A percentile compares a stretch with the other conserved stretches of the same genome.
Conservation (phyloP, 164 flowering plant genomes). For the Malania oleifera region DNA sequence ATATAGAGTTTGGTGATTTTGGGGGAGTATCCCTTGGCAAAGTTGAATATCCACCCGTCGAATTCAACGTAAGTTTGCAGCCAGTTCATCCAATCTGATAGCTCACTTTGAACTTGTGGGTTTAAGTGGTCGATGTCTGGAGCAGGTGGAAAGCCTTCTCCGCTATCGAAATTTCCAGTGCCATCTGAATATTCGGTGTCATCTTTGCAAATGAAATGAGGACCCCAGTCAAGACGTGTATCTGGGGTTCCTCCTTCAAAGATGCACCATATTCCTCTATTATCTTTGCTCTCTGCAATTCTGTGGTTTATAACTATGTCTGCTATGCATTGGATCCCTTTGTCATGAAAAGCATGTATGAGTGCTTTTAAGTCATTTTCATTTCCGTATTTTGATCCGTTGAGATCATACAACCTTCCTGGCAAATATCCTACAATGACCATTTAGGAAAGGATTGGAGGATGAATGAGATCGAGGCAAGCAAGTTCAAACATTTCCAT, state of each 20-base stretch:
- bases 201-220: neutral
- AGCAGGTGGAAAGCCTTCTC: neutral
- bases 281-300: neutral
- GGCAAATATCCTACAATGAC: neutral
- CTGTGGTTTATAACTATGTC: neutral
- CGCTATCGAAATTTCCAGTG: neutral
- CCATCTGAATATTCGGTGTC: neutral
- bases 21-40: neutral
- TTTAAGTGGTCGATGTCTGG: neutral
- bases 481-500: no score
- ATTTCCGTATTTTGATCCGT: neutral
- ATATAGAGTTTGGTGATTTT: neutral
- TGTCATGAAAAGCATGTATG: neutral
- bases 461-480: no score
- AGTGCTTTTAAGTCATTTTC: neutral
- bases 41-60: neutral
- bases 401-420: neutral
- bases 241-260: slow-evolving; percentile 1
- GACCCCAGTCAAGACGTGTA: neutral
- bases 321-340: neutral
- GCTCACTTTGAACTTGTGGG: neutral
- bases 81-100: no score
- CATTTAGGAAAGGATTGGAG: neutral
- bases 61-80: neutral
- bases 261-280: neutral